phyloP scores from a whole-genome alignment of 352 stramenopile species.

The Pythium monospermum region DNA sequence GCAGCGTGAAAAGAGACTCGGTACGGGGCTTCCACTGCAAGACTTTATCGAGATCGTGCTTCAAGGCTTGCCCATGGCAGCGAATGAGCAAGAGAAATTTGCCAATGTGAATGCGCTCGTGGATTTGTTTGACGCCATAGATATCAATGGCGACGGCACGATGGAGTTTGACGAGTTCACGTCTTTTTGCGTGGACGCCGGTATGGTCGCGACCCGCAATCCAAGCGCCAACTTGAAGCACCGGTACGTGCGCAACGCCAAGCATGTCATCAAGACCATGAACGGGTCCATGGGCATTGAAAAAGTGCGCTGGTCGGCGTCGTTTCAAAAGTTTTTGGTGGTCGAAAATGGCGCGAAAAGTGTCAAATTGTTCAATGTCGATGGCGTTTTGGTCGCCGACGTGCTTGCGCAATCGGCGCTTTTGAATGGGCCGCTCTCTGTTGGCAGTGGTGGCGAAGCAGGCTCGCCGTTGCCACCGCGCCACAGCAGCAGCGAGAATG shows the following conservation, averaged over 20 bases:
- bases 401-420: slow-evolving; percentile 27
- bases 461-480: too few species aligned
- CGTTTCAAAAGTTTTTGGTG: slow-evolving; percentile 55
- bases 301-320: slow-evolving; percentile 65
- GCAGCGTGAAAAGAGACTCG: slow-evolving; percentile 54
- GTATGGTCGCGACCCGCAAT: slow-evolving; percentile 64
- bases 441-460: too few species aligned
- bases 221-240: slow-evolving; percentile 54
- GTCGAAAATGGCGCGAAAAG: slow-evolving; percentile 58
- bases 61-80: slow-evolving; percentile 39
- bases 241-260: slow-evolving; percentile 56
- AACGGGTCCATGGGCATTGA: slow-evolving; percentile 50
- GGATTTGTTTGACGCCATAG: slow-evolving; percentile 83
- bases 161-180: slow-evolving; percentile 88
- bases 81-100: slow-evolving; percentile 39
- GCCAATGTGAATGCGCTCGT: slow-evolving; percentile 55
- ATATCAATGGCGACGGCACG: slow-evolving; percentile 81
- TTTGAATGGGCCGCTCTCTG: slow-evolving; percentile 1
- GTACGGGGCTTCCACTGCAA: slow-evolving; percentile 48
- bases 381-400: slow-evolving; percentile 51
- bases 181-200: slow-evolving; percentile 81
- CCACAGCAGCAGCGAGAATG: too few species aligned
- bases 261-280: slow-evolving; percentile 53
- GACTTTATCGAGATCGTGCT: slow-evolving; percentile 84
- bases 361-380: slow-evolving; percentile 62